phyloP scores from a whole-genome alignment of 495 filamentous ascomycete species.

The Daldinia caldariorum region DNA sequence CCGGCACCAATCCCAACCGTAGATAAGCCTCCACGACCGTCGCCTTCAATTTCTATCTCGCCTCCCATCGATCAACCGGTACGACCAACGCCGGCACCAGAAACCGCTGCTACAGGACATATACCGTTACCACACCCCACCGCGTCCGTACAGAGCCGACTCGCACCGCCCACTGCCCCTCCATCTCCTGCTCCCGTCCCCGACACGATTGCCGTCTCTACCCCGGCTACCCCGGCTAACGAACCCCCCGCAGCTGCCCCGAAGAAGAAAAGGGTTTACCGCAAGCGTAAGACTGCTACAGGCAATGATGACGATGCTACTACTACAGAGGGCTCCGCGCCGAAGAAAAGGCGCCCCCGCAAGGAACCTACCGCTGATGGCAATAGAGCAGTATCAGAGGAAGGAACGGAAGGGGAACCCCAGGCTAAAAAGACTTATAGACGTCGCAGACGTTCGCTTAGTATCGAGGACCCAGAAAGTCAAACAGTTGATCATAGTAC shows the following conservation, averaged over 20 bases:
- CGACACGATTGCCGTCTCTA: constrained; percentile 31
- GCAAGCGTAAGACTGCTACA: constrained; percentile 32
- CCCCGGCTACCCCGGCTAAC: background rate
- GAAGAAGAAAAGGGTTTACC: constrained; percentile 43
- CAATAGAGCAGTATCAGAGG: constrained; percentile 19
- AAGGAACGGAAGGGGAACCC: constrained; percentile 34
- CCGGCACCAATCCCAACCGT: constrained; percentile 10
- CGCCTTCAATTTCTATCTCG: constrained; percentile 31
- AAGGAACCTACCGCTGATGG: constrained; percentile 23
- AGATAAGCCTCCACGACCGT: constrained; percentile 16
- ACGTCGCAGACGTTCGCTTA: constrained; percentile 62
- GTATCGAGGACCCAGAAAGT: constrained; percentile 80
- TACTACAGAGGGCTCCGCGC: constrained; percentile 31
- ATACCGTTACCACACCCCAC: constrained; percentile 18
- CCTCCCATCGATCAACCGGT: constrained; percentile 29
- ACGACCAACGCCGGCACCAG: constrained; percentile 32
- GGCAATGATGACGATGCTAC: constrained; percentile 27
- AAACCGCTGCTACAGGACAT: constrained; percentile 1
- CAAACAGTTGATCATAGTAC: constrained; percentile 72
- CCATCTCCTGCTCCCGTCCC: constrained; percentile 35
- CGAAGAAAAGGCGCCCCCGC: constrained; percentile 39
- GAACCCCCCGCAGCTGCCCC: constrained; percentile 27
- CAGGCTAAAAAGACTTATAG: constrained; percentile 45
- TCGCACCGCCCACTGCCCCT: constrained; percentile 31
- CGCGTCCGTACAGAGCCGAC: constrained; percentile 16